Conservation (phyloP, 139 green algal genomes). For the Chlamydomonas incerta region DNA sequence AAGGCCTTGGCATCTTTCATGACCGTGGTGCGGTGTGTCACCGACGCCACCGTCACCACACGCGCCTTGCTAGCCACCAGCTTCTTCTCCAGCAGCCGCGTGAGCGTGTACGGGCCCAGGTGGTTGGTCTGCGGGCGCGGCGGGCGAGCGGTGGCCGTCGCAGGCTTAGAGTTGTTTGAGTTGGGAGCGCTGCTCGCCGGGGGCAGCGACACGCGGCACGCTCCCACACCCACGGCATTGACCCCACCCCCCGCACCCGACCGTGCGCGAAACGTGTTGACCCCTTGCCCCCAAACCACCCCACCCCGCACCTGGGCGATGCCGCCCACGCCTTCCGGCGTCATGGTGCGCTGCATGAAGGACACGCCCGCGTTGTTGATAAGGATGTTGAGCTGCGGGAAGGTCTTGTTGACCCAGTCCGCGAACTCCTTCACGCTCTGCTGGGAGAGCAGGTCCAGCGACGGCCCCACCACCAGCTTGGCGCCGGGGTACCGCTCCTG, state of each 20-base stretch:
- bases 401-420: slow-evolving; percentile 42
- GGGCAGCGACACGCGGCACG: no score
- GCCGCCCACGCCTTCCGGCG: slow-evolving; percentile 51
- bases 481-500: slow-evolving; percentile 36
- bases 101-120: slow-evolving; percentile 82
- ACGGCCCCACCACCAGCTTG: slow-evolving; percentile 56
- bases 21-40: slow-evolving; percentile 53
- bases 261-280: no score
- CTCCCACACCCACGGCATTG: no score
- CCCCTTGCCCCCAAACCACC: no score
- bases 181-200: no score
- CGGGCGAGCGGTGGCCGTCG: no score
- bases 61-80: slow-evolving; percentile 54
- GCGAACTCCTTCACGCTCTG: slow-evolving; percentile 67
- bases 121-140: slow-evolving; percentile 68
- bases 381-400: slow-evolving; percentile 54
- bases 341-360: slow-evolving; percentile 59
- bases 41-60: slow-evolving; percentile 60
- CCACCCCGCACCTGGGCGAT: slow-evolving; percentile 63
- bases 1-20: slow-evolving; percentile 54
- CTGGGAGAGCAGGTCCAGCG: slow-evolving; percentile 65
- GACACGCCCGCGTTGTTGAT: slow-evolving; percentile 66
- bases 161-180: no score
- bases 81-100: slow-evolving; percentile 75
- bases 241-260: no score